Conservation (phyloP, 2,329 filamentous ascomycete species). For the Stachybotrys echinatus region DNA sequence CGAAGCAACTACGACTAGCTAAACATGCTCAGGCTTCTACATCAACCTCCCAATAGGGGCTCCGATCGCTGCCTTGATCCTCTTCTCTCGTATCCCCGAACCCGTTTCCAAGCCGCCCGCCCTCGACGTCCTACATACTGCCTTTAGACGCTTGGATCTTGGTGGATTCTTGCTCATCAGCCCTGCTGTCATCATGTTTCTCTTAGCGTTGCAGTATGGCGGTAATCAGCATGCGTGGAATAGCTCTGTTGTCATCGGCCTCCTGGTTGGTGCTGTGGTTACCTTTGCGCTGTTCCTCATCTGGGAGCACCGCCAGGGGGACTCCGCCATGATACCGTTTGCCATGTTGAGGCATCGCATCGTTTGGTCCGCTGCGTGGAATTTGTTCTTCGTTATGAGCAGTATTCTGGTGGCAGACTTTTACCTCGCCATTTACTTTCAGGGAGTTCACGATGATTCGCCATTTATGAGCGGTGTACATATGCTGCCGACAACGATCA, state of each 20-base stretch:
- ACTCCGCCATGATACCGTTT: slow-evolving; percentile 36
- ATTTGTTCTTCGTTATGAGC: slow-evolving; percentile 36
- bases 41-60: slow-evolving; percentile 20
- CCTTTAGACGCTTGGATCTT: too few species aligned
- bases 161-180: too few species aligned
- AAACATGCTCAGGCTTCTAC: slow-evolving; percentile 10
- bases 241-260: slow-evolving; percentile 32
- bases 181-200: too few species aligned
- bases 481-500: slow-evolving; percentile 41
- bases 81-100: too few species aligned
- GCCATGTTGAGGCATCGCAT: slow-evolving; percentile 34
- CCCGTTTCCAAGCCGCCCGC: too few species aligned
- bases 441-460: slow-evolving; percentile 32
- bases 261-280: slow-evolving; percentile 32
- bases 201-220: slow-evolving; percentile 45
- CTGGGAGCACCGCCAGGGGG: slow-evolving; percentile 36
- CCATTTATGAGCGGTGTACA: slow-evolving; percentile 35
- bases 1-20: neutral
- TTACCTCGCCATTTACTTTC: slow-evolving; percentile 43
- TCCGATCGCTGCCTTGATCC: too few species aligned
- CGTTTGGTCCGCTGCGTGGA: slow-evolving; percentile 29
- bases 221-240: slow-evolving; percentile 38
- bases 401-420: slow-evolving; percentile 39
- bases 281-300: slow-evolving; percentile 27
- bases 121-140: too few species aligned